Base-by-base conservation (phyloP, 192 early-diverging fungal genomes). In the Coemansia sp. region DNA sequence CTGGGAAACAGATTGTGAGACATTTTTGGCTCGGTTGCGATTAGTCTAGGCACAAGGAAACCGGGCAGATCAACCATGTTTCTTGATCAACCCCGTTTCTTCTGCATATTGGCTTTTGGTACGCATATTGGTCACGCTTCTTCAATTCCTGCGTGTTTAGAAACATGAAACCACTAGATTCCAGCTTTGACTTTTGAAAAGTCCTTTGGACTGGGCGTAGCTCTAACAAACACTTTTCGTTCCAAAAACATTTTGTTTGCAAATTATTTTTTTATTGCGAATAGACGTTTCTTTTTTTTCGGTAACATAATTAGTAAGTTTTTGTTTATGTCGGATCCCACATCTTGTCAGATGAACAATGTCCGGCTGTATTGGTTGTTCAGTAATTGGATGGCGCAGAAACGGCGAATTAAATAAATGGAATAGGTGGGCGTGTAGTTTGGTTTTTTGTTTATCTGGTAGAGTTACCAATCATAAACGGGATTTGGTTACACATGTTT, bases 231-330 rank as follows among this genome's bases (percentile, higher is more conserved):
- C 7, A 8, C 32, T 32, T 32, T 8, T 32, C 32, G 32, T 32
- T 8, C 32, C 1, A 32, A 32, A 32, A 7, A 8, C 7, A 32
- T 18, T 19, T 49, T 49, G n/a, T 7, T n/a, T 9, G 5, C 14
- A 22, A 22, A 22, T 1, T 1, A 22, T 45, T 45, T 45, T 14
- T 2, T 18, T 45, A 13, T 45, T 45, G 43, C 13, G 10, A 45
- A 13, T 45, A 16, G 12, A 0, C 13, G 14, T 14, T 43, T 0
- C 6, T 14, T 43, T 0, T 18, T 14, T n/a, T 45, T 45, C 3
- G 43, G 14, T 5, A 14, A 45, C n/a, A 45, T 45, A 45, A 56
- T 56, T 56, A n/a, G 56, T 57, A 57, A 35, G 56, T 57, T 8
- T 57, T 56, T 57, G 37, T 49, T 49, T 49, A 5, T 39, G 9